Evolutionary conservation across 768 basidiomycete genomes (phyloP), one percentile per base, ranked within the genome.

Genomic region (Lentinus tigrinus): DNA sequence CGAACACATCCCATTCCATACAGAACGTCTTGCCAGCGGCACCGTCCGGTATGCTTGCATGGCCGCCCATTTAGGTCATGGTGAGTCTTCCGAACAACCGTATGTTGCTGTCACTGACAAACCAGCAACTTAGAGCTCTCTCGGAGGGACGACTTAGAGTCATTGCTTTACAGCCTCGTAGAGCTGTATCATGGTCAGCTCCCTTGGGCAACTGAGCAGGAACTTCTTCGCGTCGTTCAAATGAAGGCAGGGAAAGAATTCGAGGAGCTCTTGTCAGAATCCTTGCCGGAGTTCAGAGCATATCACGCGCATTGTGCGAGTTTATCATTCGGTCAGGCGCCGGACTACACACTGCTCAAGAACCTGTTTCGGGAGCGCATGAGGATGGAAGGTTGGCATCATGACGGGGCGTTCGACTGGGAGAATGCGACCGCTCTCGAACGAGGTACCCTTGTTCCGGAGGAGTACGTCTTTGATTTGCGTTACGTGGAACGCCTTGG

Each of bases 61-160:
- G 4, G 46, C 59, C 8, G 52, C 52, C 2, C 61, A 62, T 46
- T 40, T 54, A 6, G 60, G 56, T 31, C 48, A 54, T 34, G 63
- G 65, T 66, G 10, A 11, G 61, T 57, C 3, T 16, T 34, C 40
- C 17, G 39, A 36, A 49, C 17, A 13, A 6, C 17, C 19, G 6
- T 31, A 26, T 4, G 24, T 34, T 19, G 14, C 36, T 37, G 9
- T 8, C 36, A 6, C 6, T 10, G 39, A 40, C 19, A 6, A 6
- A 17, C 14, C 7, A 40, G 14, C 16, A 40, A 17, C 9, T n/a
- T 23, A 65, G 66, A 68, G 36, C 60, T 54, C 19, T 58, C 62
- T 17, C 66, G 69, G 11, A 44, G 64, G 9, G 69, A 70, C 31
- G 69, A 70, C 50, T 11, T 70, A 16, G 67, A 70, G 52, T 46